Evolutionary conservation across 176 grass and related monocot genomes (phyloP), one percentile per base, ranked within the genome.

Genomic region (Hsuehochloa calcarea): DNA sequence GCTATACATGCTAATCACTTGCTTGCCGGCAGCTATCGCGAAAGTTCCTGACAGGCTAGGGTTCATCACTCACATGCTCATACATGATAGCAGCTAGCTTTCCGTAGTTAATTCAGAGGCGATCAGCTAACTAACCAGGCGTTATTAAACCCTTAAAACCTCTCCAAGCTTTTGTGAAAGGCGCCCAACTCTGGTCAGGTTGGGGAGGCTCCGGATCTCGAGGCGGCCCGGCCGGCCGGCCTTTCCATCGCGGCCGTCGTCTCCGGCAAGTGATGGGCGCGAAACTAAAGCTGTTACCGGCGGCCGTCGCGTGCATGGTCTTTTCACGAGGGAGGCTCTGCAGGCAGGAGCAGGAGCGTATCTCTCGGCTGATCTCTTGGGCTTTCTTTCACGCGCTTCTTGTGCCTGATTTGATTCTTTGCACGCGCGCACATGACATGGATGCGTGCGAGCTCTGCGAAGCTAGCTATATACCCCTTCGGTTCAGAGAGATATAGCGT

Each of bases 151-250:
- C 6, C 10, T 70, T 64, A 50, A 61, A 50, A 61, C 45, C 35
- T 13, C 56, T 84, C 80, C 55, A 15, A 73, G 35, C 74, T 88
- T 88, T 88, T 46, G 81, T 79, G 81, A 88, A 88, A 88, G 87
- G 87, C 67, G 43, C 38, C 56, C 35, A n/a, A n/a, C 86, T 72
- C 65, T 56, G 68, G 87, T 85, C 87, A 80, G 82, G 82, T 85
- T 85, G 87, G 87, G 87, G 83, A 80, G 82, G 87, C 87, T 89
- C 82, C 82, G 10, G 50, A 89, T 89, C 87, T 80, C 82, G 87
- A 89, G 87, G 76, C 69, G 22, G 59, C 31, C 31, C 31, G 31
- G 31, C 31, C 31, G 31, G 31, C 31, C 31, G 2, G 31, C 31
- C 31, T 34, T 34, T 34, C 31, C 31, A 34, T 34, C 31, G 31